Percentiles rank a stretch among this genome's conserved stretches.
These are phyloP conservation scores for Clitopilus hobsonii DNA, from an alignment of 768 basidiomycete species.

Conservation along the genomic window DNA sequence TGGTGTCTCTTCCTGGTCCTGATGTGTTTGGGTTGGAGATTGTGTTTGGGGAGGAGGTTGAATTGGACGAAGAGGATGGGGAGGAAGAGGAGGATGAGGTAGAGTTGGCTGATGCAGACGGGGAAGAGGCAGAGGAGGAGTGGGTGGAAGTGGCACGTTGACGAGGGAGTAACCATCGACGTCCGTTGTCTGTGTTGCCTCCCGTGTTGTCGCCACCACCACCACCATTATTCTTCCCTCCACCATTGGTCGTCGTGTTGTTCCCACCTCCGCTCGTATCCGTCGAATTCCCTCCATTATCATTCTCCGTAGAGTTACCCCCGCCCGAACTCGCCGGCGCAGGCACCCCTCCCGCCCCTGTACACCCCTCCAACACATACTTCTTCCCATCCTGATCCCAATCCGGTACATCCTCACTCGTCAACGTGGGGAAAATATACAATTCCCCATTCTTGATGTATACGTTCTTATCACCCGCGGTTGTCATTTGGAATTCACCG, in stretches of 20 bases:
- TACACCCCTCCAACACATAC: slow-evolving; percentile 67
- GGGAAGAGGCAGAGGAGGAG: neutral
- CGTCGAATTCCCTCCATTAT: neutral
- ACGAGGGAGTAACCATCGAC: neutral
- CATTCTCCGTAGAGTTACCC: slow-evolving; percentile 17
- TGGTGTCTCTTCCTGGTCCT: slow-evolving; percentile 15
- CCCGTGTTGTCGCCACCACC: neutral
- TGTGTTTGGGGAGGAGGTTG: neutral
- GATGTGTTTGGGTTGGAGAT: slow-evolving; percentile 15
- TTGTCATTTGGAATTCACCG: slow-evolving; percentile 79
- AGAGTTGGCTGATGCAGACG: neutral
- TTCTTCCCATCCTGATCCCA: slow-evolving; percentile 51
- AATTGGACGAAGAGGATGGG: neutral
- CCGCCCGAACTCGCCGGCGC: slow-evolving; percentile 5
- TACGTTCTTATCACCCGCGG: slow-evolving; percentile 52
- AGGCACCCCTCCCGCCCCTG: slow-evolving; percentile 19
- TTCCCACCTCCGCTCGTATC: neutral
- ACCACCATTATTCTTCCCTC: neutral
- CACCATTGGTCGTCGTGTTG: slow-evolving; percentile 8
- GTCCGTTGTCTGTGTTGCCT: no score
- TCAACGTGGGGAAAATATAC: slow-evolving; percentile 81
- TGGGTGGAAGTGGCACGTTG: neutral
- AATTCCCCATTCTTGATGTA: slow-evolving; percentile 64
- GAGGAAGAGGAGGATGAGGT: neutral
- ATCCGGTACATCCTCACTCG: slow-evolving; percentile 50